These are phyloP conservation scores for Daldinia caldariorum DNA, from an alignment of 495 filamentous ascomycete genomes.

Conservation along the genomic window DNA sequence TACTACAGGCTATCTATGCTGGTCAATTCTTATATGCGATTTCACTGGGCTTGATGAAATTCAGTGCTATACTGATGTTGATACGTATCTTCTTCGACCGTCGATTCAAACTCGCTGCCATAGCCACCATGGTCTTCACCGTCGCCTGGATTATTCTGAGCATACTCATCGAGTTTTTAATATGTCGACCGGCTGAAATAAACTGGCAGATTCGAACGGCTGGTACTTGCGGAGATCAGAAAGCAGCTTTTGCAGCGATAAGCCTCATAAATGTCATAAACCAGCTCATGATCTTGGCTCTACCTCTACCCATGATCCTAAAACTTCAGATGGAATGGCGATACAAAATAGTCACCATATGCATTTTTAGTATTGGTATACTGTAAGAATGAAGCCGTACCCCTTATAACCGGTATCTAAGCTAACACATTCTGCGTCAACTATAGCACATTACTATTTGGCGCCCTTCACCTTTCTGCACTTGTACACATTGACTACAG, in stretches of 20 bases:
- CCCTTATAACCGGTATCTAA: background rate
- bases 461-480: slow-evolving; percentile 25
- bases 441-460: slow-evolving; percentile 32
- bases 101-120: slow-evolving; percentile 20
- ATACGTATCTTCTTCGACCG: slow-evolving; percentile 35
- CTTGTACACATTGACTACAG: slow-evolving; percentile 17
- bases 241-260: slow-evolving; percentile 20
- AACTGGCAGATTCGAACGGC: slow-evolving; percentile 20
- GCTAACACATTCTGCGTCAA: slow-evolving; percentile 12
- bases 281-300: slow-evolving; percentile 50
- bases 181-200: slow-evolving; percentile 34
- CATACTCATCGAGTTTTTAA: slow-evolving; percentile 25
- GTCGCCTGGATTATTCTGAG: slow-evolving; percentile 30
- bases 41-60: slow-evolving; percentile 38
- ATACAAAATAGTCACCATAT: slow-evolving; percentile 46
- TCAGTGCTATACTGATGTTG: slow-evolving; percentile 40
- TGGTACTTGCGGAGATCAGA: slow-evolving; percentile 24
- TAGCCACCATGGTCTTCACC: slow-evolving; percentile 23
- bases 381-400: slow-evolving; percentile 45
- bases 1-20: slow-evolving; percentile 29
- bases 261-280: slow-evolving; percentile 44
- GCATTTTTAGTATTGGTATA: slow-evolving; percentile 50
- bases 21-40: slow-evolving; percentile 33
- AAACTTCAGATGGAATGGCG: slow-evolving; percentile 45
- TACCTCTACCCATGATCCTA: slow-evolving; percentile 53